Evolutionary conservation across 108 stramenopile species (phyloP).

Genomic region (Pseudonitzschia multiseries): DNA sequence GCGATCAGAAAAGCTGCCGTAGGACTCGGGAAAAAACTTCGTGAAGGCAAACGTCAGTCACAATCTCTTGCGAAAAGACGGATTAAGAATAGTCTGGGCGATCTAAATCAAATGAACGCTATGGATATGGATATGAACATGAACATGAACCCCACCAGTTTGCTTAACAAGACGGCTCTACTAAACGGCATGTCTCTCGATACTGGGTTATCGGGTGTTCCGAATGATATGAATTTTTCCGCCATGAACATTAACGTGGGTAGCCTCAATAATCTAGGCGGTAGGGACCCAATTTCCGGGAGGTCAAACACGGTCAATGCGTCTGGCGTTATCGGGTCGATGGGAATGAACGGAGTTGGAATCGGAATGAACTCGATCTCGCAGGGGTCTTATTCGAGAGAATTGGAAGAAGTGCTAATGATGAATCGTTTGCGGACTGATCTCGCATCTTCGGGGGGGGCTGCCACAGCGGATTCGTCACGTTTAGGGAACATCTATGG

Average conservation of each 20-base stretch:
- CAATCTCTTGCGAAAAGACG: conserved; percentile 4
- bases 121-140: not conserved
- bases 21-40: conserved; percentile 5
- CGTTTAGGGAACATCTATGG: not conserved
- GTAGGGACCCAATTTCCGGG: not conserved
- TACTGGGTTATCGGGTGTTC: not conserved
- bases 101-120: not conserved
- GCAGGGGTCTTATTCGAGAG: not conserved
- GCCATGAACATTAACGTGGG: not conserved
- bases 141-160: not conserved
- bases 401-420: not conserved
- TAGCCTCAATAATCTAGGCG: not conserved
- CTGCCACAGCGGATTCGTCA: conserved; percentile 1
- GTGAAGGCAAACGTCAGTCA: conserved; percentile 1
- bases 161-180: conserved; percentile 5
- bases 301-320: not conserved
- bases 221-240: not conserved
- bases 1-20: conserved; percentile 27
- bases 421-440: conserved; percentile 6
- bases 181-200: not conserved
- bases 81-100: not conserved
- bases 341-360: conserved; percentile 11
- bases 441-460: not conserved
- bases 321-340: not conserved
- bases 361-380: conserved; percentile 3